These are phyloP conservation scores for Aspergillus diversus DNA, from an alignment of 495 filamentous ascomycete species.

Conservation along the genomic window DNA sequence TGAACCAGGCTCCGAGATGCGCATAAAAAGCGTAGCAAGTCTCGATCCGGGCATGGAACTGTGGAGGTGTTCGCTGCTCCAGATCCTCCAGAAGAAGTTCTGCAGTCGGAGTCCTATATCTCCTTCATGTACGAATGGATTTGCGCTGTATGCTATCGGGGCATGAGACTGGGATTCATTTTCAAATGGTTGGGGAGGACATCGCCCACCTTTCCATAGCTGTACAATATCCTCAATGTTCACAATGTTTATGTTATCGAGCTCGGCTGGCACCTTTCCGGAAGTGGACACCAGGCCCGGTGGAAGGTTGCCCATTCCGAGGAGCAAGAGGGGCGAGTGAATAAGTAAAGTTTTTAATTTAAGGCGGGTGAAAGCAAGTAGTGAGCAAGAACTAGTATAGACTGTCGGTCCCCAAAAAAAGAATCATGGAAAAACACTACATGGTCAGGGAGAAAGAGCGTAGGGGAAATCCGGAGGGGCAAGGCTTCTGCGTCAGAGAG, in stretches of 20 bases:
- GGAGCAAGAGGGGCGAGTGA: background rate
- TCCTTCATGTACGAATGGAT: constrained; percentile 40
- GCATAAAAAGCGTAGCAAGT: constrained; percentile 44
- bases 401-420: background rate
- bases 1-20: constrained; percentile 39
- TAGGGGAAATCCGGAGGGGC: constrained; percentile 1
- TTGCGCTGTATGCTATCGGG: constrained; percentile 46
- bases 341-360: background rate
- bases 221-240: constrained; percentile 42
- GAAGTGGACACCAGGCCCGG: constrained; percentile 53
- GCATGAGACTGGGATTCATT: constrained; percentile 14
- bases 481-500: background rate
- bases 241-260: constrained; percentile 34
- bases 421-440: constrained; percentile 4
- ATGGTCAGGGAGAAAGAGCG: constrained; percentile 13
- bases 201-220: constrained; percentile 53
- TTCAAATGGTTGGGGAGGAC: background rate
- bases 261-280: constrained; percentile 30
- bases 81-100: constrained; percentile 60
- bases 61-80: constrained; percentile 39
- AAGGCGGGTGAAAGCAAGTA: background rate
- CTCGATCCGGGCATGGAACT: constrained; percentile 34
- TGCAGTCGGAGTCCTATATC: constrained; percentile 50
- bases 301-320: constrained; percentile 51
- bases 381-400: background rate